Evolutionary conservation across 208 protist species (phyloP), one percentile per base, ranked within the genome.

Genomic region (Acanthamoeba triangularis): DNA sequence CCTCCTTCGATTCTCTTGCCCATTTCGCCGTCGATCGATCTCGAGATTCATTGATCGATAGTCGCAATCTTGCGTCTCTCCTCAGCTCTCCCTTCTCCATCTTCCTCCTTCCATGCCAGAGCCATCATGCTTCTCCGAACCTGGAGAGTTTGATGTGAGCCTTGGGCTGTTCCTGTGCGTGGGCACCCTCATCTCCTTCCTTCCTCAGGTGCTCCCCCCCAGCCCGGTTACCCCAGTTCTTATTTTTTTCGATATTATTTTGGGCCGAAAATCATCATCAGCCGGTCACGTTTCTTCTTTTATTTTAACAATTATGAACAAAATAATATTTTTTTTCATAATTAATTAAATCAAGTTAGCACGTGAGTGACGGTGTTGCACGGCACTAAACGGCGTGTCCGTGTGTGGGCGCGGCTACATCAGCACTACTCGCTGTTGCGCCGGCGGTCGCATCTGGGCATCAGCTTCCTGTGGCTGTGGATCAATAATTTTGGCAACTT

Each of bases 401-500:
- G 52, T 56, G 52, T 11, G 52, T 56, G 54, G 0, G 11, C 54
- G 54, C 1, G 59, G 72, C 20, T 18, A 67, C 82, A 1, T 20
- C 16, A 93, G 87, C 56, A 78, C 61, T 93, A 76, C 87, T n/a
- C 87, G 13, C 56, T 93, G 0, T 33, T 93, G 18, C 56, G 87
- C 5, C 52, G 87, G 20, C 87, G 87, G 16, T 93, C 87, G 10
- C 87, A 93, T 28, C 18, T 93, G 87, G 87, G 87, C 28, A 69
- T 93, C 63, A 93, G 87, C 61, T 93, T 93, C 65, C 20, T 93
- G 25, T 93, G 63, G 63, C 37, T 93, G 25, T 93, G 56, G 63
- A 93, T 93, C 28, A 93, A 69, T 59, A 93, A 93, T 93, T 93
- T 93, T 93, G 87, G 87, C 87, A 93, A 93, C 59, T 93, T 93